Conservation (phyloP, 345 rosid genomes). For the Euclidium syriacum region DNA sequence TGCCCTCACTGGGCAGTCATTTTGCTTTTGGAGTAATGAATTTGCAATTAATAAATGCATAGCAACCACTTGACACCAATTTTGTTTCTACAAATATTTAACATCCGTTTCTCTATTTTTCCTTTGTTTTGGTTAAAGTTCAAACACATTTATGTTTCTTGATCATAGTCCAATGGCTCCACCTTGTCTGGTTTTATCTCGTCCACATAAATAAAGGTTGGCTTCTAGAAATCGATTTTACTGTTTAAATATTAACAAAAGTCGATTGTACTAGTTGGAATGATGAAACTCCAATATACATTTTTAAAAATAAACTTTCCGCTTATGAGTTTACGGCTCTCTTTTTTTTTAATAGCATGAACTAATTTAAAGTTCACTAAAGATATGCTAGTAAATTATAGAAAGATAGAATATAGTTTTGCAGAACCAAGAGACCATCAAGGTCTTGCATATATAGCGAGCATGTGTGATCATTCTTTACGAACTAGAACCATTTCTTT, state of each 20-base stretch:
- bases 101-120: too few species aligned
- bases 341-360: neutral
- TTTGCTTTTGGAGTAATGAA: slow-evolving; percentile 3
- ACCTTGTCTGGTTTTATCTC: slow-evolving; percentile 14
- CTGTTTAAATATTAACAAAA: neutral
- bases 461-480: slow-evolving; percentile 1
- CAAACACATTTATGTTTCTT: slow-evolving; percentile 24
- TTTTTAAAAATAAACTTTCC: neutral
- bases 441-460: slow-evolving; percentile 16
- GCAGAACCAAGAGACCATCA: slow-evolving; percentile 15
- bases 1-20: slow-evolving; percentile 29
- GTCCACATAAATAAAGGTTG: slow-evolving; percentile 16
- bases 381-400: neutral
- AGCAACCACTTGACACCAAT: slow-evolving; percentile 21
- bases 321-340: neutral
- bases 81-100: too few species aligned
- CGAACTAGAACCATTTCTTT: slow-evolving; percentile 13
- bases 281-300: neutral
- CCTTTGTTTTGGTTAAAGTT: neutral
- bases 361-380: neutral
- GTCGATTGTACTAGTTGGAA: neutral
- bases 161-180: slow-evolving; percentile 24
- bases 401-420: neutral
- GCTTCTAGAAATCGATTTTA: neutral
- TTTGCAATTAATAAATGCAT: slow-evolving; percentile 21